Percentiles rank a stretch among this genome's conserved stretches.
phyloP scores from a whole-genome alignment of 805 yeast genomes.

The Ogataea pignaliae region DNA sequence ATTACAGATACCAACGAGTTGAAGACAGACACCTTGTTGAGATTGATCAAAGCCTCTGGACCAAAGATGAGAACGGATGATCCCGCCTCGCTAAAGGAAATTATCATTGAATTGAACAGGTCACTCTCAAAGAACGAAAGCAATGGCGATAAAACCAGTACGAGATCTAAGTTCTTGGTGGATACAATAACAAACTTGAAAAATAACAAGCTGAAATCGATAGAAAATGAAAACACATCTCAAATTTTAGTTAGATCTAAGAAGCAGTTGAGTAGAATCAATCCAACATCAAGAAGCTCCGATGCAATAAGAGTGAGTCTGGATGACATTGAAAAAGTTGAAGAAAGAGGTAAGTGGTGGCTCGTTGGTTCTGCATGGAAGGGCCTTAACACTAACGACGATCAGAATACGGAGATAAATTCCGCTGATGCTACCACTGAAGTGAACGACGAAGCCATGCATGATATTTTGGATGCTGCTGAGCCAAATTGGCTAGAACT shows the following conservation, averaged over 20 bases:
- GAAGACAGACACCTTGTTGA: conserved; percentile 72
- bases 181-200: conserved; percentile 84
- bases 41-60: conserved; percentile 73
- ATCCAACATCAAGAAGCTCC: conserved; percentile 35
- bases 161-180: conserved; percentile 77
- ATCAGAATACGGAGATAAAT: conserved; percentile 5
- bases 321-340: conserved; percentile 73
- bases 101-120: conserved; percentile 55
- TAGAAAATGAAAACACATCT: conserved; percentile 46
- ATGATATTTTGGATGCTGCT: conserved; percentile 59
- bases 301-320: conserved; percentile 85
- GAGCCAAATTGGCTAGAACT: conserved; percentile 87
- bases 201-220: conserved; percentile 67
- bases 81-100: conserved; percentile 78
- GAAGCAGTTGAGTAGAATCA: conserved; percentile 55
- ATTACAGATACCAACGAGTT: conserved; percentile 49
- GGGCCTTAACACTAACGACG: conserved; percentile 41
- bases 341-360: conserved; percentile 97
- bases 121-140: conserved; percentile 36
- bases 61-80: conserved; percentile 86
- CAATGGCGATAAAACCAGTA: conserved; percentile 31
- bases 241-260: conserved; percentile 55
- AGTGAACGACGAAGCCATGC: conserved; percentile 42
- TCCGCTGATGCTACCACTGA: conserved; percentile 23
- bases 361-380: conserved; percentile 97